Evolutionary conservation across 208 protist species (phyloP).

Genomic region (Trypanosoma cruzi): DNA sequence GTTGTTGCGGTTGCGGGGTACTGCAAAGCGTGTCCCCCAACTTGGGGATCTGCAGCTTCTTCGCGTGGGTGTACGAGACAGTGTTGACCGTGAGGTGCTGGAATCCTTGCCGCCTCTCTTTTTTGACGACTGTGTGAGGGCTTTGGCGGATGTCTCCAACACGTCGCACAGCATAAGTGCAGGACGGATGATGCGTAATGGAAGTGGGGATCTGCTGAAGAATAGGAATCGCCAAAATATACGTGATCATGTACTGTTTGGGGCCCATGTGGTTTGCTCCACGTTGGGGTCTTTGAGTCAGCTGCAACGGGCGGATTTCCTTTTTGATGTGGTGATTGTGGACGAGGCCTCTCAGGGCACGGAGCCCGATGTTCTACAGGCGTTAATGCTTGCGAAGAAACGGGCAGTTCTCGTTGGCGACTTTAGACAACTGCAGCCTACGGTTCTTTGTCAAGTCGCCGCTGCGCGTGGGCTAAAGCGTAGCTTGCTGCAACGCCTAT

Average conservation of each 20-base stretch:
- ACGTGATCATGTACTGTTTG: constrained; percentile 38
- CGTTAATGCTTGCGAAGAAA: constrained; percentile 52
- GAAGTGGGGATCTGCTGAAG: neutral
- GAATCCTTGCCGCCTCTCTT: constrained; percentile 47
- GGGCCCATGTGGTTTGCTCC: constrained; percentile 57
- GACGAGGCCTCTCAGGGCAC: constrained; percentile 94
- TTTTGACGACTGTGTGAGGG: constrained; percentile 56
- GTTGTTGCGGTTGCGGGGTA: constrained; percentile 61
- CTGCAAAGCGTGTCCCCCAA: constrained; percentile 23
- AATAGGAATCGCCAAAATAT: constrained; percentile 4
- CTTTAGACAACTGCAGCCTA: constrained; percentile 91
- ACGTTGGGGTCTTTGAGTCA: constrained; percentile 87
- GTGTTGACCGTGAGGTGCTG: constrained; percentile 63
- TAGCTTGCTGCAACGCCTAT: constrained; percentile 77
- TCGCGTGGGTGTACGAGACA: constrained; percentile 72
- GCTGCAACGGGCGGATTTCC: constrained; percentile 35
- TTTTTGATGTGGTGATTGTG: constrained; percentile 87
- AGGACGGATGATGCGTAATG: neutral
- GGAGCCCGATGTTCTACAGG: constrained; percentile 85
- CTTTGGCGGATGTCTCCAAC: neutral
- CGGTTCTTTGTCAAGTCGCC: constrained; percentile 65
- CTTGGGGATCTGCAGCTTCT: constrained; percentile 35
- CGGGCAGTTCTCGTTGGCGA: constrained; percentile 88
- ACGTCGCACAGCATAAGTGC: neutral
- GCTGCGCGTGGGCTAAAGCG: constrained; percentile 55